Base-by-base conservation (phyloP, 2,329 filamentous ascomycete genomes). In the Aureobasidium sp. region DNA sequence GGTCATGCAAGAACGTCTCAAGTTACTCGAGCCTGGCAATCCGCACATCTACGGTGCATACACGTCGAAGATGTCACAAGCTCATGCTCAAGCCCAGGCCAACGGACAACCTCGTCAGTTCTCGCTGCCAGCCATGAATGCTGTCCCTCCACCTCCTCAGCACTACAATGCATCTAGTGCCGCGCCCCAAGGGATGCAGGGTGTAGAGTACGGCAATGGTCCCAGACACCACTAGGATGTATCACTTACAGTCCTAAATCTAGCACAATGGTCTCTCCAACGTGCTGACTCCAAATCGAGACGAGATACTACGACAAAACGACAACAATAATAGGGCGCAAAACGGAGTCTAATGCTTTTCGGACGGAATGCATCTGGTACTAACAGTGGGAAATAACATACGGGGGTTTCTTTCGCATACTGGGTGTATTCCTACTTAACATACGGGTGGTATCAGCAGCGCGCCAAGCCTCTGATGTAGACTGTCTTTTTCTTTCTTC, bases 31-130 rank as follows among this genome's bases (percentile, higher is more conserved):
- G 59, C 77, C 79, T 6, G 72, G 71, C 64, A 74, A 72, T 26
- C 71, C 76, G 34, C 79, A 81, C 62, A 73, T 81, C 8, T 81
- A 79, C 65, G 79, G 79, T 52, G 73, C 70, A 59, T 76, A 77
- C 71, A 79, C 78, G 0, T 72, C 71, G 24, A 71, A 74, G 65
- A 69, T 81, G 37, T 76, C 74, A 36, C 75, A 78, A 60, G 67
- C 26, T 67, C 74, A 68, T 65, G 68, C 74, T 34, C 75, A 78
- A 61, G 67, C 57, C 67, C 75, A 68, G 65, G 68, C 61, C 63
- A 71, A 71, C 43, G 71, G 69, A 15, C 64, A 65, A 26, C 39
- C 64, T 64, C 46, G 29, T 43, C 43, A 60, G 29, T 48, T 73
- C 32, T 67, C 71, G 41, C 73, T 79, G 51, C 75, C 74, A 52